Base-by-base conservation (phyloP, 2,329 filamentous ascomycete genomes). In the Colletotrichum somersetense region DNA sequence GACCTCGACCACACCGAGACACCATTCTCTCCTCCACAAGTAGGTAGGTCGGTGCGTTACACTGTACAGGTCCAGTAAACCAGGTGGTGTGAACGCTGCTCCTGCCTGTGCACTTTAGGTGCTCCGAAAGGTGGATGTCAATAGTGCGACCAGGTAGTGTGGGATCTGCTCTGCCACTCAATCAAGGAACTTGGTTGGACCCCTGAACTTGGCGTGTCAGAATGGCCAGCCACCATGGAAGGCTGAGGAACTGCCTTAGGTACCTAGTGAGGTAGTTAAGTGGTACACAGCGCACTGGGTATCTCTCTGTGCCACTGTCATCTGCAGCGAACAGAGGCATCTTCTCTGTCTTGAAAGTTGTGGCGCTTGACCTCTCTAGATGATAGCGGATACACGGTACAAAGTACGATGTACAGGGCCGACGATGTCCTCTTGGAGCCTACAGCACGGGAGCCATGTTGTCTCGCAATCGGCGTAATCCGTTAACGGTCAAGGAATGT, bases 131-230 rank as follows among this genome's bases (percentile, higher is more conserved):
- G n/a, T 23, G 46, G 33, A 30, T 40, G 12, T 18, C n/a, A 50
- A 53, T 46, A 8, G 44, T 56, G 16, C 8, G 44, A n/a, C 18
- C 30, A 26, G 30, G 23, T 50, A 16, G 30, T 44, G 55, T 26
- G 40, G 30, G 50, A 5, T 20, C 18, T n/a, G 20, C 42, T 35
- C 58, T 35, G 26, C 26, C 23, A 35, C 23, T 33, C 5, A 12
- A 52, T 50, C 26, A 53, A 44, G n/a, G 26, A 44, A 40, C 63
- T 42, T 64, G 62, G 44, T 38, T 59, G 52, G 44, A 69, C 35
- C 66, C 66, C 44, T 52, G 62, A 58, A 58, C 62, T 57, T 69
- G 67, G 62, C 67, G 62, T 59, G 35, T 66, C 67, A 69, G 38
- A 40, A 53, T 69, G 26, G 53, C 62, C 42, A 57, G 46, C 18